These are phyloP conservation scores for Fusarium sp. DNA, from an alignment of 2,329 filamentous ascomycete species.

Conservation along the genomic window DNA sequence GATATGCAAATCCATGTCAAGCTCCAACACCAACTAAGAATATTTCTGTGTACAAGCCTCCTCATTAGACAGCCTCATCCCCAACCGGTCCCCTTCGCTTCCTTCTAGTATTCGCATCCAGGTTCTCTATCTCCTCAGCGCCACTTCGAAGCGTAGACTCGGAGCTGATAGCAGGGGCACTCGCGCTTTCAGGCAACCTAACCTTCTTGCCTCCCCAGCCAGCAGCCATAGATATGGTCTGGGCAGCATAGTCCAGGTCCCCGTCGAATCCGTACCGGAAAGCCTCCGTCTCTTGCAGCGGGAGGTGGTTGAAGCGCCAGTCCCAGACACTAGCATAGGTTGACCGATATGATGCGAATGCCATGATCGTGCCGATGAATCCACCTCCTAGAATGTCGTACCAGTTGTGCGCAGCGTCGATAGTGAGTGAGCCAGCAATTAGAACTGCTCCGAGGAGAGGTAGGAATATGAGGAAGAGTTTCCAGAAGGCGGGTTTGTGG, in stretches of 20 bases:
- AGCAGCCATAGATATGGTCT: constrained; percentile 40
- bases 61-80: constrained; percentile 29
- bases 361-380: constrained; percentile 70
- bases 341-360: constrained; percentile 72
- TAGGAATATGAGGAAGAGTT: constrained; percentile 65
- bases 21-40: not conserved
- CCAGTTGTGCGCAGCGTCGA: constrained; percentile 75
- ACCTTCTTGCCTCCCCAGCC: constrained; percentile 43
- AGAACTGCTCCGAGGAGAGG: constrained; percentile 70
- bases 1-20: not conserved
- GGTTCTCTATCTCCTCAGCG: constrained; percentile 27
- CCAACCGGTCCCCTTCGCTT: constrained; percentile 26
- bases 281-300: constrained; percentile 57
- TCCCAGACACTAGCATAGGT: constrained; percentile 76
- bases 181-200: constrained; percentile 20
- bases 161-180: constrained; percentile 9
- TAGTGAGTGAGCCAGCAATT: constrained; percentile 69
- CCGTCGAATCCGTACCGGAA: constrained; percentile 44
- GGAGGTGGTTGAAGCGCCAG: constrained; percentile 75
- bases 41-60: not conserved
- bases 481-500: constrained; percentile 75
- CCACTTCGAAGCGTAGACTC: constrained; percentile 30
- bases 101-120: constrained; percentile 28
- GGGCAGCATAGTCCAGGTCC: constrained; percentile 27
- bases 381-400: constrained; percentile 75